Base-by-base conservation (phyloP, 179 eudicot species). In the Beta macrorhiza region DNA sequence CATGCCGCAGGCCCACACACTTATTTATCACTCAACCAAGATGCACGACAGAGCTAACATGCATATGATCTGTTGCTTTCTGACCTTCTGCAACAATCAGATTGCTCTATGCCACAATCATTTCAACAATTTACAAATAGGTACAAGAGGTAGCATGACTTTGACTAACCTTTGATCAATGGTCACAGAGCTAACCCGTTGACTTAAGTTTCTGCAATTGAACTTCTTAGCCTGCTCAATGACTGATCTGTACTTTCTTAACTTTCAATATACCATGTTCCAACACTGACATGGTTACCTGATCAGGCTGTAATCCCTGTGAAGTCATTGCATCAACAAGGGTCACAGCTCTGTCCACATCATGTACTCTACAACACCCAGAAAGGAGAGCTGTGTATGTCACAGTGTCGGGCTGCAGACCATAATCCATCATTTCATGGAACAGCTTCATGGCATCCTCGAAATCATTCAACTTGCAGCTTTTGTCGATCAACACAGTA, bases 361-460 rank as follows among this genome's bases (percentile, higher is more conserved):
- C 72, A 49, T 85, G 87, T 47, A 44, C 80, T 65, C 81, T 76
- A 68, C 81, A 83, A 75, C 81, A 89, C 52, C 91, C 89, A 79
- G 85, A 81, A 67, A 92, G 57, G 74, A 92, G 89, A 79, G 92
- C 88, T n/a, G 91, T 86, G 82, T 90, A 92, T 2, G 93, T 80
- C 78, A 87, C 88, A n/a, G 76, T 87, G 87, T 91, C 92, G 2
- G 94, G 97, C 82, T 82, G 78, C 68, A 92, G 63, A 80, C 92
- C 93, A 72, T 76, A 79, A 56, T 88, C 87, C 19, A 88, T 86
- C 97, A 92, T 90, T 78, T 91, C 90, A 69, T 80, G 12, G 74
- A 91, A 90, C 56, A 89, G 85, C 68, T 47, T 29, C 69, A 79
- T 59, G 70, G 93, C 95, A 83, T 87, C 92, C 37, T 86, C 79